A percentile compares a stretch with the other conserved stretches of the same genome.
Conservation (phyloP, 176 grass and related monocot genomes). For the Phoenix roebelenii region DNA sequence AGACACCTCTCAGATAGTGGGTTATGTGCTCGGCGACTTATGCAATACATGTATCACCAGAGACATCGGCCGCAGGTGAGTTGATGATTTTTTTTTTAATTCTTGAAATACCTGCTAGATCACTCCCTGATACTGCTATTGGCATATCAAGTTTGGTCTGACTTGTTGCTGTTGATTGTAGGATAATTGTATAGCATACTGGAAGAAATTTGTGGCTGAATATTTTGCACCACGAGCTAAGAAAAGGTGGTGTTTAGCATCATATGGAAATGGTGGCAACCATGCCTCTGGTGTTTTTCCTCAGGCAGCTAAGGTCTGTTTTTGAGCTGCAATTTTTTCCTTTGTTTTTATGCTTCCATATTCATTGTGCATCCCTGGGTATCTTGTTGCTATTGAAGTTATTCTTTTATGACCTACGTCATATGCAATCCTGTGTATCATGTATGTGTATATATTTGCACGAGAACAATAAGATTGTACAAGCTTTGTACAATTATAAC, state of each 20-base stretch:
- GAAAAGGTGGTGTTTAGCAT: slow-evolving; percentile 91
- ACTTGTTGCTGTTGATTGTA: slow-evolving; percentile 7
- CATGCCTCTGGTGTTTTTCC: neutral
- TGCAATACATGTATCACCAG: slow-evolving; percentile 92
- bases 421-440: no score
- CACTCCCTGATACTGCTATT: no score
- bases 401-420: no score
- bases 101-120: no score
- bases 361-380: no score
- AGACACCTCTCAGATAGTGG: slow-evolving; percentile 54
- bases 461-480: no score
- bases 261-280: slow-evolving; percentile 44
- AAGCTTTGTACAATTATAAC: no score
- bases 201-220: slow-evolving; percentile 86
- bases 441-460: no score
- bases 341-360: neutral
- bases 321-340: neutral
- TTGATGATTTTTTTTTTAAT: slow-evolving; percentile 9
- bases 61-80: slow-evolving; percentile 61
- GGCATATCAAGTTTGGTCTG: no score
- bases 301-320: neutral
- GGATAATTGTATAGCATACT: slow-evolving; percentile 85
- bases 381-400: no score
- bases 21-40: slow-evolving; percentile 77
- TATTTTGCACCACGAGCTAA: slow-evolving; percentile 78